Percentiles rank a stretch among this genome's conserved stretches.
Evolutionary conservation across 148 eudicot genomes (phyloP).

Genomic region (Tetragonia tetragonoides): DNA sequence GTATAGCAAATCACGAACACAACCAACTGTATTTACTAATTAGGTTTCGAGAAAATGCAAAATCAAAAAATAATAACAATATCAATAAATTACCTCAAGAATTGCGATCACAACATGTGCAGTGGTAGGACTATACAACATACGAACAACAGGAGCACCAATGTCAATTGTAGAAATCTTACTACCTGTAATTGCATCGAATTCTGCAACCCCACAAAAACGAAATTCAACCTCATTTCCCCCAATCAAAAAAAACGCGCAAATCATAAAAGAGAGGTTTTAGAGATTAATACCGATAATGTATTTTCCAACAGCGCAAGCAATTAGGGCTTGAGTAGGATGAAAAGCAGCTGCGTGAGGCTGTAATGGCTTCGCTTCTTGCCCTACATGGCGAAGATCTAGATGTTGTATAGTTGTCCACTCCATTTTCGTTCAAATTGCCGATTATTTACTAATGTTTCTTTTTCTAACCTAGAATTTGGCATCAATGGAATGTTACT

Average conservation of each 20-base stretch:
- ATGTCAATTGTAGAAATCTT: slow-evolving; percentile 88
- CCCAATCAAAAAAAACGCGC: background rate
- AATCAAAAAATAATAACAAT: too few relatives aligned
- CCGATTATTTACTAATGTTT: background rate
- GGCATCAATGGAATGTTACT: background rate
- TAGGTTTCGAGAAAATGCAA: too few relatives aligned
- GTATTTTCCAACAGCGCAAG: slow-evolving; percentile 71
- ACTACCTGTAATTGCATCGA: slow-evolving; percentile 86
- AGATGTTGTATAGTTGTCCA: slow-evolving; percentile 89
- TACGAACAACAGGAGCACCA: slow-evolving; percentile 82
- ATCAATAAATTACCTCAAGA: slow-evolving; percentile 62
- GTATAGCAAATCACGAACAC: too few relatives aligned
- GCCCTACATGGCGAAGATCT: slow-evolving; percentile 94
- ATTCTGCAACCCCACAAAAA: slow-evolving; percentile 43
- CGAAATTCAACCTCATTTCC: slow-evolving; percentile 12
- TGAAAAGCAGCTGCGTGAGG: slow-evolving; percentile 97
- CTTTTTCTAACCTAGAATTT: background rate
- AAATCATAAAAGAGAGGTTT: background rate
- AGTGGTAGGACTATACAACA: slow-evolving; percentile 84
- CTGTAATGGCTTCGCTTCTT: slow-evolving; percentile 79
- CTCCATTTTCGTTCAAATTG: slow-evolving; percentile 56
- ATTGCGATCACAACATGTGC: slow-evolving; percentile 82
- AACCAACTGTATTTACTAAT: too few relatives aligned
- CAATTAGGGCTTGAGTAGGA: slow-evolving; percentile 74
- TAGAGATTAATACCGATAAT: slow-evolving; percentile 52